These are phyloP conservation scores for Myxozyma kluyveri DNA, from an alignment of 805 yeast genomes.

Conservation along the genomic window DNA sequence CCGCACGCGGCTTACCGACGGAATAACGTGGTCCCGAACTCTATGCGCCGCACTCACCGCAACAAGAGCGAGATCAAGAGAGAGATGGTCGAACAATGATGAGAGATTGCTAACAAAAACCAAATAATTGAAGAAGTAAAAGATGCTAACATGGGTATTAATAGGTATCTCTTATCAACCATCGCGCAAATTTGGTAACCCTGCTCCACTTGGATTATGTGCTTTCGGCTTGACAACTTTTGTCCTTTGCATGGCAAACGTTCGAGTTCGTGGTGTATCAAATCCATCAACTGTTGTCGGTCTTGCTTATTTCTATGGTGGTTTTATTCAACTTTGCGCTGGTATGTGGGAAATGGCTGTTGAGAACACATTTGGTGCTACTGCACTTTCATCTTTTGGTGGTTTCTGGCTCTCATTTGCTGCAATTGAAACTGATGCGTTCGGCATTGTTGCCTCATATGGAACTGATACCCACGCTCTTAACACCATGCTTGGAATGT, in stretches of 20 bases:
- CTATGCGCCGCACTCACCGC: too few relatives aligned
- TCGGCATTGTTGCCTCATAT: conserved; percentile 60
- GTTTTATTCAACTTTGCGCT: conserved; percentile 56
- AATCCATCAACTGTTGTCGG: conserved; percentile 56
- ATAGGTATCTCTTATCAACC: conserved; percentile 41
- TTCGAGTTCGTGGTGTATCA: conserved; percentile 52
- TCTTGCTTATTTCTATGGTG: conserved; percentile 62
- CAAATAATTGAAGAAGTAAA: not conserved
- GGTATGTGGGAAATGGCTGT: conserved; percentile 65
- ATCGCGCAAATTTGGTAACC: conserved; percentile 58
- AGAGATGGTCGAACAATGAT: too few relatives aligned
- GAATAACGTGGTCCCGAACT: too few relatives aligned
- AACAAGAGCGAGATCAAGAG: too few relatives aligned
- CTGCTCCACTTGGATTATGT: conserved; percentile 62
- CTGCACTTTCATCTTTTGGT: conserved; percentile 62
- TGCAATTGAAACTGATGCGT: conserved; percentile 56
- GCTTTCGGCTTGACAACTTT: conserved; percentile 65
- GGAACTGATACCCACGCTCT: conserved; percentile 37
- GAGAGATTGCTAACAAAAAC: not conserved
- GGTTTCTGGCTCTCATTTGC: conserved; percentile 69
- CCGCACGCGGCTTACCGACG: too few relatives aligned
- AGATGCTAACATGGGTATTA: not conserved
- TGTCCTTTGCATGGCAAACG: conserved; percentile 55
- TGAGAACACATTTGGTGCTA: conserved; percentile 67
- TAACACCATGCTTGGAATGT: conserved; percentile 56